Conservation (phyloP, 495 filamentous ascomycete genomes). For the Trichoderma parareesei region DNA sequence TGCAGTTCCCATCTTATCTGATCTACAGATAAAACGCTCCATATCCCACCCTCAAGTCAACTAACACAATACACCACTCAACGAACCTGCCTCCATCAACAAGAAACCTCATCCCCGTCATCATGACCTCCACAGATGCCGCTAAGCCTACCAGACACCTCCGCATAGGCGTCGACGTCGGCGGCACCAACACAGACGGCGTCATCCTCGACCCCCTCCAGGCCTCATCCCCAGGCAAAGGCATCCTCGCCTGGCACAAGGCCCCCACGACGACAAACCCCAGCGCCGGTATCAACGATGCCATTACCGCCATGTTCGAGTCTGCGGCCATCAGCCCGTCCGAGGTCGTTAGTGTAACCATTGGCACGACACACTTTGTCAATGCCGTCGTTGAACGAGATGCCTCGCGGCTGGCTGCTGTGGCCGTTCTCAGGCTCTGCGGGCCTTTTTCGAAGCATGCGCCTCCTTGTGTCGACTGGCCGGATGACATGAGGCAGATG, state of each 20-base stretch:
- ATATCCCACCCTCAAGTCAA: background rate
- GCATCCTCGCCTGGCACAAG: slow-evolving; percentile 47
- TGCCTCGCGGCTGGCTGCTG: slow-evolving; percentile 38
- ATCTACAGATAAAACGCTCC: background rate
- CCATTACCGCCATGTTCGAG: slow-evolving; percentile 39
- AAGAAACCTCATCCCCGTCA: background rate
- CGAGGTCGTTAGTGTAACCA: slow-evolving; percentile 46
- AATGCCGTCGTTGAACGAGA: slow-evolving; percentile 55
- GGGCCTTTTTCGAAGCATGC: slow-evolving; percentile 46
- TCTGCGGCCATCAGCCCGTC: slow-evolving; percentile 29
- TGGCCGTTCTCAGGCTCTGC: slow-evolving; percentile 48
- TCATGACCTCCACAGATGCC: background rate
- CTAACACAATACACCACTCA: background rate
- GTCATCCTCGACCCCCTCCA: slow-evolving; percentile 46
- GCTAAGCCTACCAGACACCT: slow-evolving; percentile 16
- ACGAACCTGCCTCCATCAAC: background rate
- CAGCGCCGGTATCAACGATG: slow-evolving; percentile 43
- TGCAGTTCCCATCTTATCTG: slow-evolving; percentile 1
- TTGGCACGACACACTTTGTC: slow-evolving; percentile 58
- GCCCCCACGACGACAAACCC: slow-evolving; percentile 51
- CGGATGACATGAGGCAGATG: slow-evolving; percentile 35
- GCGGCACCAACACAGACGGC: slow-evolving; percentile 55
- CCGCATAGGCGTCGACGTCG: slow-evolving; percentile 40
- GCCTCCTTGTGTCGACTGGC: slow-evolving; percentile 46
- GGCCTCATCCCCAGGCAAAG: slow-evolving; percentile 28